These are phyloP conservation scores for Phanerochaete carnosa DNA, from an alignment of 768 basidiomycete species.

Conservation along the genomic window DNA sequence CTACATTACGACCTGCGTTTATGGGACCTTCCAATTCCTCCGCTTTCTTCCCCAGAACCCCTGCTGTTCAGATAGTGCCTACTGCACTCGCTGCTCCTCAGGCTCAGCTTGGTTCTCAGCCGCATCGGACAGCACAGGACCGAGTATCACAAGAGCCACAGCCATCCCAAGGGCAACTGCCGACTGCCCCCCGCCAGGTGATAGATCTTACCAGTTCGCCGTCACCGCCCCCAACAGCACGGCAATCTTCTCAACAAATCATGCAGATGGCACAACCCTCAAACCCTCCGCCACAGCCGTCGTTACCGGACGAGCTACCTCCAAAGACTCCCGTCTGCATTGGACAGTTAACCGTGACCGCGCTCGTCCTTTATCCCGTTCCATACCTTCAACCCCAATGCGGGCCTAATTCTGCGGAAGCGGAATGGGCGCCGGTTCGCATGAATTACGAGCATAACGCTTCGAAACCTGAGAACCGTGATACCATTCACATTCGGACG, in stretches of 20 bases:
- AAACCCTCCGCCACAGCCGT: constrained; percentile 16
- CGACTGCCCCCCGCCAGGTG: constrained; percentile 40
- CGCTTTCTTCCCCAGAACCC: constrained; percentile 21
- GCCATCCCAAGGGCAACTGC: constrained; percentile 4
- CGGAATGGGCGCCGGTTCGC: constrained; percentile 68
- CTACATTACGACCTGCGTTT: constrained; percentile 35
- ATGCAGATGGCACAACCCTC: background rate
- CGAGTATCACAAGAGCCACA: background rate
- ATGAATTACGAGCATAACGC: constrained; percentile 68
- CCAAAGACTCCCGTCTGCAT: constrained; percentile 88
- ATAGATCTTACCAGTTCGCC: constrained; percentile 60
- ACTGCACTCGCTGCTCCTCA: background rate
- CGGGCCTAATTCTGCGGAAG: constrained; percentile 30
- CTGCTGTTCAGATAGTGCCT: background rate
- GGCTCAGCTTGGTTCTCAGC: constrained; percentile 1
- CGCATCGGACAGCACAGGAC: constrained; percentile 1
- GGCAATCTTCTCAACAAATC: background rate
- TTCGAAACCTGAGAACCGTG: constrained; percentile 44
- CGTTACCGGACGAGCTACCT: constrained; percentile 55
- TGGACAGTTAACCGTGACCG: constrained; percentile 78
- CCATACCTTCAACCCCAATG: constrained; percentile 55
- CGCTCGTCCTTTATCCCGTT: constrained; percentile 81
- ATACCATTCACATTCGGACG: constrained; percentile 77
- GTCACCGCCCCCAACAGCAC: constrained; percentile 21
- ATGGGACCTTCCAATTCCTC: constrained; percentile 40